phyloP scores from a whole-genome alignment of 768 basidiomycete genomes.

The Hygrophorus pudorinus region DNA sequence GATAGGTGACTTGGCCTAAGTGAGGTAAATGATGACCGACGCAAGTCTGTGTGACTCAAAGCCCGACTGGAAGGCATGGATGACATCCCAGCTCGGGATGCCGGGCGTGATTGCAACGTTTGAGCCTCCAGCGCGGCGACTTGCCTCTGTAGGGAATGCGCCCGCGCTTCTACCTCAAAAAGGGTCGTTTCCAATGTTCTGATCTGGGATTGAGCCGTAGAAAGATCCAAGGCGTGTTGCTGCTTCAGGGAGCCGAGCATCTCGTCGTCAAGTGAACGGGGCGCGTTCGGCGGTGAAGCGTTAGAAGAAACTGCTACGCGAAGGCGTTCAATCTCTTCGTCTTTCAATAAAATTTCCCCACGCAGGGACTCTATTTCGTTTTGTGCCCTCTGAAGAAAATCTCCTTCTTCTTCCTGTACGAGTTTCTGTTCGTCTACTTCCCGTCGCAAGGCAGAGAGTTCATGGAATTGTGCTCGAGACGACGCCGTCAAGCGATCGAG shows the following conservation, averaged over 20 bases:
- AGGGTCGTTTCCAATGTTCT: conserved; percentile 63
- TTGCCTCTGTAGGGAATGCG: conserved; percentile 62
- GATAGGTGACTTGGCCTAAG: conserved; percentile 27
- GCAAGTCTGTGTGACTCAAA: conserved; percentile 22
- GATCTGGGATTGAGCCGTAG: conserved; percentile 69
- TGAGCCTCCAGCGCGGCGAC: conserved; percentile 58
- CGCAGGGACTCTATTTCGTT: conserved; percentile 66
- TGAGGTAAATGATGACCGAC: conserved; percentile 29
- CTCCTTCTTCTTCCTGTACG: conserved; percentile 49
- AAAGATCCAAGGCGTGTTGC: conserved; percentile 74
- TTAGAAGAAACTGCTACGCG: conserved; percentile 29
- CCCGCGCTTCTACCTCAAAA: conserved; percentile 63
- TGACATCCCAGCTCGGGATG: conserved; percentile 28
- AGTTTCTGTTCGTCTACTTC: conserved; percentile 39
- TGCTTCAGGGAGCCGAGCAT: conserved; percentile 61
- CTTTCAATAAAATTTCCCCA: conserved; percentile 47
- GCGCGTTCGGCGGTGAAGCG: conserved; percentile 25
- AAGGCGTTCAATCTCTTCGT: conserved; percentile 57
- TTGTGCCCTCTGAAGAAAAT: conserved; percentile 52
- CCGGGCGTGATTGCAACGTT: conserved; percentile 35
- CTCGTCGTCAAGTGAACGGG: conserved; percentile 62
- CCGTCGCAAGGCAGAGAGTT: conserved; percentile 38
- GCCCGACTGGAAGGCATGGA: conserved; percentile 38
- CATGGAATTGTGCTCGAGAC: conserved; percentile 40
- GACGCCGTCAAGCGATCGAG: conserved; percentile 40